phyloP scores from a whole-genome alignment of 257 asterid species.

The Solanum sitiens region DNA sequence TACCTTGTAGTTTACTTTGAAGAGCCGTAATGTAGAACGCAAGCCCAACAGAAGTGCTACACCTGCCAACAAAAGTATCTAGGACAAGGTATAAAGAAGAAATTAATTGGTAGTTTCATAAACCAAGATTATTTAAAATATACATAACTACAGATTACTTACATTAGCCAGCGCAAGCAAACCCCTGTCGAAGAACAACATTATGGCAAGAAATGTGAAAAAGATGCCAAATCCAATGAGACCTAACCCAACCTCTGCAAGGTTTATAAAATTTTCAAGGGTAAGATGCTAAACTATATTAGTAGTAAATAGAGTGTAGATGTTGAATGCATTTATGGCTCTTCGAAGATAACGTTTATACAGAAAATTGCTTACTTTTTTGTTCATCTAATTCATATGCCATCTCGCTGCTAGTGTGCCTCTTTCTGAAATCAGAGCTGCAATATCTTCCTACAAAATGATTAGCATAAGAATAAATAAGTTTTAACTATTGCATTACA shows the following conservation, averaged over 20 bases:
- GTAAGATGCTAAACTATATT: not conserved
- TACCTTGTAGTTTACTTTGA: constrained; percentile 72
- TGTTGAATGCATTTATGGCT: not conserved
- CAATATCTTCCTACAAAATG: not conserved
- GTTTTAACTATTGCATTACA: not conserved
- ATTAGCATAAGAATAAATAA: not conserved
- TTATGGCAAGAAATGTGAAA: constrained; percentile 62
- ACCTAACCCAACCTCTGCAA: constrained; percentile 78
- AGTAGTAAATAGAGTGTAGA: not conserved
- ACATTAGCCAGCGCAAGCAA: constrained; percentile 88
- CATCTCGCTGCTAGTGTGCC: constrained; percentile 17
- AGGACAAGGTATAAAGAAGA: constrained; percentile 6
- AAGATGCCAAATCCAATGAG: constrained; percentile 69
- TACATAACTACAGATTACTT: constrained; percentile 19
- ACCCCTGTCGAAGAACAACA: constrained; percentile 79
- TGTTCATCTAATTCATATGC: constrained; percentile 54
- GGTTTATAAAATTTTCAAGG: not conserved
- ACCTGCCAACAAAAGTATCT: constrained; percentile 73
- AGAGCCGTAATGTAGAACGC: constrained; percentile 59
- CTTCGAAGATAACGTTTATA: not conserved
- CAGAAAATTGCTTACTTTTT: constrained; percentile 31
- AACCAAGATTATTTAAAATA: not conserved
- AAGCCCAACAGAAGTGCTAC: constrained; percentile 64
- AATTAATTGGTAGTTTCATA: not conserved
- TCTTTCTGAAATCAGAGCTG: not conserved